Evolutionary conservation across 2,329 filamentous ascomycete species (phyloP), one percentile per base, ranked within the genome.

Genomic region (Fusarium nodosum): DNA sequence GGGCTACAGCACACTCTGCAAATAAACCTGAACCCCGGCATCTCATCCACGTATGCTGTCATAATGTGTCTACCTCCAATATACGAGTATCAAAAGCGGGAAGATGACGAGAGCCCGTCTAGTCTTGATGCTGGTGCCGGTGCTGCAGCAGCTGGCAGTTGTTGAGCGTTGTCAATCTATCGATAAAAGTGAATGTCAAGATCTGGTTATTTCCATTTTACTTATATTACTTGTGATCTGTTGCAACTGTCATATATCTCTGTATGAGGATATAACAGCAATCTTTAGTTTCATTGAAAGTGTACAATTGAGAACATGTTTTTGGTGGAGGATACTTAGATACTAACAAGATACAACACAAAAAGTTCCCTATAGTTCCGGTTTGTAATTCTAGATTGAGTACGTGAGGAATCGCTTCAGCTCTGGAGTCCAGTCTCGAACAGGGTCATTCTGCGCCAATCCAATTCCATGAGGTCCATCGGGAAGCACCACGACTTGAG

Each of bases 391-490:
- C 39, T 65, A 71, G 5, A 68, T 68, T 0, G 67, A 71, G 24
- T 71, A 71, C 11, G 54, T 71, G 1, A 71, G 64, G 2, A 70
- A 71, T 1, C 68, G 44, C 10, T 59, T 50, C 3, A 71, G 30
- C 18, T 71, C 68, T 1, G 64, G n/a, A n/a, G 67, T 68, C 68
- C 68, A 71, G 11, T 63, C 48, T 10, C 55, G 50, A 15, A 59
- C 30, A 10, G 68, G 67, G 26, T 71, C 59, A 24, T 71, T 44
- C 4, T 68, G 53, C 0, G 53, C 68, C 22, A 71, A 33, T 3
- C 62, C 68, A 6, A 71, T 31, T 0, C 68, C 68, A 42, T 71
- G 68, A 1, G 34, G 41, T 1, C 68, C 68, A 7, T 71, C 64
- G 5, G 68, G 68, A 1, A 70, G 10, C 4, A 71, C 56, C 0